phyloP scores from a whole-genome alignment of 768 basidiomycete species.

The Ramaria sp. region DNA sequence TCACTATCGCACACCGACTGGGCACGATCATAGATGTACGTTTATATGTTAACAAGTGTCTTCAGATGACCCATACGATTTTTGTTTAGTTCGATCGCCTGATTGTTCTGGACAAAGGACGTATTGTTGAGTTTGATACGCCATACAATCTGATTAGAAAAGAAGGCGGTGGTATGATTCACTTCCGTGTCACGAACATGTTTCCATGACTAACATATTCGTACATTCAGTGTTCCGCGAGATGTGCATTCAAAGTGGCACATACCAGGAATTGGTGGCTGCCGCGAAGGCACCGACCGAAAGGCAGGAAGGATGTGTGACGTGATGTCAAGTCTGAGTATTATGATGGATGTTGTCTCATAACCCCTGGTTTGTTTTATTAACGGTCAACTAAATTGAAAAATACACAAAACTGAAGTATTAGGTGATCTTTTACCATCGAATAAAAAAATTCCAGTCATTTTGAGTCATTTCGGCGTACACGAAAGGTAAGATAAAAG shows the following conservation, averaged over 20 bases:
- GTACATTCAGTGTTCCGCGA: slow-evolving; percentile 37
- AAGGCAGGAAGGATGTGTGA: not conserved
- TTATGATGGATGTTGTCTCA: too few species aligned
- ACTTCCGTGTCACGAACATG: slow-evolving; percentile 21
- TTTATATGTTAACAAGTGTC: not conserved
- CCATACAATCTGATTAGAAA: slow-evolving; percentile 57
- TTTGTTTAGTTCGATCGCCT: slow-evolving; percentile 17
- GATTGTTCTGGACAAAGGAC: slow-evolving; percentile 24
- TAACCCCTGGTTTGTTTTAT: too few species aligned
- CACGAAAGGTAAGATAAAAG: too few species aligned
- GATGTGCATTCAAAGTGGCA: slow-evolving; percentile 66
- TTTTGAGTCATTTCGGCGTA: too few species aligned
- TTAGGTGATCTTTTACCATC: too few species aligned
- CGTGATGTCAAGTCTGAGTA: too few species aligned
- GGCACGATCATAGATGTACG: slow-evolving; percentile 58
- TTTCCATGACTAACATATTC: slow-evolving; percentile 10
- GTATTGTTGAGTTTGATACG: slow-evolving; percentile 60
- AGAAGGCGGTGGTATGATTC: slow-evolving; percentile 34
- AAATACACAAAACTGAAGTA: too few species aligned
- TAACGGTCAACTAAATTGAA: too few species aligned
- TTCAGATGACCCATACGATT: slow-evolving; percentile 20
- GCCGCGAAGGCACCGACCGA: slow-evolving; percentile 33
- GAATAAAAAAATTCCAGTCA: too few species aligned
- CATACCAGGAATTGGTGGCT: slow-evolving; percentile 47
- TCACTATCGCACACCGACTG: slow-evolving; percentile 59